These are phyloP conservation scores for Trichoderma polysporum DNA, from an alignment of 2,329 filamentous ascomycete genomes.

Conservation along the genomic window DNA sequence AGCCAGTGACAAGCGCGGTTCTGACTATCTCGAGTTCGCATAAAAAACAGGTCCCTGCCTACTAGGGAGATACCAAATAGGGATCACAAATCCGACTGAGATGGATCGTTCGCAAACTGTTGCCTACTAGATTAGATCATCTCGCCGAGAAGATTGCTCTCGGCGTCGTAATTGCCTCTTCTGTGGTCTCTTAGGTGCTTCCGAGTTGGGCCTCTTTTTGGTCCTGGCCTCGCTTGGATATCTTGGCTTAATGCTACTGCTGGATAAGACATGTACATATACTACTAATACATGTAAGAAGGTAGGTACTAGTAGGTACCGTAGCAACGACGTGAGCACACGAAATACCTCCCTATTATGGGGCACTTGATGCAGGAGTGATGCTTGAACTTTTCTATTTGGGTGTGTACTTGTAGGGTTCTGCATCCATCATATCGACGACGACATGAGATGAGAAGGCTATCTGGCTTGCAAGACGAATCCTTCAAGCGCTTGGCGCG, in stretches of 20 bases:
- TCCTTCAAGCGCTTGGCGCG: constrained; percentile 12
- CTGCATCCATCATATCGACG: not conserved
- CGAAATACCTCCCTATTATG: not conserved
- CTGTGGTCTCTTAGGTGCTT: not conserved
- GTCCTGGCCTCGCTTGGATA: not conserved
- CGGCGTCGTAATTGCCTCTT: not conserved
- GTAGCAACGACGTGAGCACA: too few relatives aligned
- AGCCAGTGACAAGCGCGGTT: not conserved
- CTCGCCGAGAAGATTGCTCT: not conserved
- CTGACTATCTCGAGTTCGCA: not conserved
- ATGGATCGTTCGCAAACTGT: constrained; percentile 14
- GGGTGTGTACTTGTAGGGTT: not conserved
- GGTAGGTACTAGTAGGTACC: too few relatives aligned
- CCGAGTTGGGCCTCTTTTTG: not conserved
- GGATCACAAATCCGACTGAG: not conserved
- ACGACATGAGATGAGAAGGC: not conserved
- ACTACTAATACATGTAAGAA: not conserved
- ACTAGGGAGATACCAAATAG: not conserved
- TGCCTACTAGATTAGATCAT: not conserved
- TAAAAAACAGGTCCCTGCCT: not conserved
- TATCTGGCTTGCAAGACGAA: not conserved
- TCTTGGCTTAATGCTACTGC: not conserved
- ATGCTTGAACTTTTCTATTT: not conserved
- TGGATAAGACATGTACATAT: not conserved
- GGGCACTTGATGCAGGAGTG: too few relatives aligned